Evolutionary conservation across 2,329 filamentous ascomycete species (phyloP), one percentile per base, ranked within the genome.

Genomic region (Ascosphaera acerosa): DNA sequence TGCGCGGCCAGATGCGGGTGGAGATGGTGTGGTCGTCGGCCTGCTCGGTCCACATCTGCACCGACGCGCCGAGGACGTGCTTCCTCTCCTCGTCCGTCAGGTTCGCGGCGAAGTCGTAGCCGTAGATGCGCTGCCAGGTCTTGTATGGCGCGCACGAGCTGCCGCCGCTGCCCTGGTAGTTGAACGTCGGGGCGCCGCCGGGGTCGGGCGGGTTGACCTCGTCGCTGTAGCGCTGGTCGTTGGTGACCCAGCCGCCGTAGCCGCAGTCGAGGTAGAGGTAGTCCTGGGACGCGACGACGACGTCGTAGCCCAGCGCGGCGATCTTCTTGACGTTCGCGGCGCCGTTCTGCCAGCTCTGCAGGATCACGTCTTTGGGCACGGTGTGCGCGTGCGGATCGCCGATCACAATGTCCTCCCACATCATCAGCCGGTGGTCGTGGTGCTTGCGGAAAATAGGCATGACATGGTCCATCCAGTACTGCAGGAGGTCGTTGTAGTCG

Each of bases 71-170:
- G 14, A 63, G 50, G 14, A 66, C 42, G 33, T 61, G 62, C 30
- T 51, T 46, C 22, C 55, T 54, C 38, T 66, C 53, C 0, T 43
- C 38, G 0, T 46, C 47, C 1, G 58, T 60, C 5, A 66, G 52
- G 38, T 57, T 57, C 29, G 44, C 37, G 0, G 59, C 59, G 42
- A 66, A 65, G 47, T 66, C 62, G 43, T 58, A 66, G 51, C 63
- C 52, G 47, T 66, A 66, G 46, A 66, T 64, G 30, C 62, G 61
- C 43, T 66, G 62, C 61, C 61, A 66, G 14, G 60, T 64, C 44
- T 66, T 66, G 52, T 65, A 66, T 0, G 62, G 62, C 0, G 55
- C 57, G 41, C 62, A 66, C 62, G 62, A 66, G n/a, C 57, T 62
- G 12, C 62, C 62, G 23, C 62, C 62, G 15, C 33, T 37, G 28